Base-by-base conservation (phyloP, 129 eudicot species). In the Pseudognaphalium luteoalbum region DNA sequence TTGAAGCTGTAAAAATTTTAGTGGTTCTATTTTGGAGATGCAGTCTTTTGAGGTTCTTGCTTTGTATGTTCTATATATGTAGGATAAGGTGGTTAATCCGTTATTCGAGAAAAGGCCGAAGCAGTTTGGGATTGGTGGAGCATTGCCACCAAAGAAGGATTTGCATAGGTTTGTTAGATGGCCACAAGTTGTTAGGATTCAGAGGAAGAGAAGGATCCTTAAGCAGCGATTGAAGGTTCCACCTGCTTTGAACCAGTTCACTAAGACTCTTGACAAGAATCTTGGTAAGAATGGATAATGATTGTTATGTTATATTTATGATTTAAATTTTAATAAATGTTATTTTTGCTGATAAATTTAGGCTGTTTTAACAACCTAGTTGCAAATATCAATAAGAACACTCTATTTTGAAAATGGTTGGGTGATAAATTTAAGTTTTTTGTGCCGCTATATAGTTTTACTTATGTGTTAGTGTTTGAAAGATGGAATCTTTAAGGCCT, bases 201-300 rank as follows among this genome's bases (percentile, higher is more conserved):
- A 92, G 86, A 83, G 98, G 84, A 92, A 89, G 81, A 86, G 84
- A 68, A 92, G 89, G 89, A 89, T 92, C 67, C 76, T 92, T 54
- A 92, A 89, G 85, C 97, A 92, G 85, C 81, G 97, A 9, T 86
- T 92, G 93, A 92, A 92, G 90, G 97, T 92, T 17, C 97, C 97
- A 1, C 97, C 97, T 3, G 91, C 97, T 25, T 71, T 92, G 83
- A 88, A 92, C 68, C 97, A 92, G 78, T 92, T 92, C 68, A 84
- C 98, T 47, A 92, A 92, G 70, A 90, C 96, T 7, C 92, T 92
- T 0, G 98, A 92, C 81, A 92, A 92, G 78, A 92, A 92, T 37
- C 86, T 92, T 0, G 98, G 97, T 91, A 74, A 50, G 22, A 25
- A 14, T 74, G 25, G 1, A 19, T 5, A n/a, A 16, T 59, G n/a